These are phyloP conservation scores for Ochromonadaceae sp. DNA, from an alignment of 352 stramenopile species.

Conservation along the genomic window DNA sequence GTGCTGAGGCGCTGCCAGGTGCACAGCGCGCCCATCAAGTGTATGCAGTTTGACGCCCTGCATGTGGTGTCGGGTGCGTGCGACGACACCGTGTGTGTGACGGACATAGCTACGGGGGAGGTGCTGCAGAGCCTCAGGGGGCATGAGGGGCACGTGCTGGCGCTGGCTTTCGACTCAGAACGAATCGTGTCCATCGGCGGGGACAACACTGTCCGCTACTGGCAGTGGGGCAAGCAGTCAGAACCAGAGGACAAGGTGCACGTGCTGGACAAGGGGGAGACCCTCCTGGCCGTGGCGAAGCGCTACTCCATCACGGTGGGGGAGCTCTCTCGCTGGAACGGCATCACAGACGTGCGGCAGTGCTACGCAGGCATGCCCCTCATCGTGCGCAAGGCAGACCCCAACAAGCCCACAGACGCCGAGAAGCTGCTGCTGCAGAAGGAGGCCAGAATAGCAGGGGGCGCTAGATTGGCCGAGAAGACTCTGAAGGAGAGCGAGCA, in stretches of 20 bases:
- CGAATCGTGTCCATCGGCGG: conserved; percentile 25
- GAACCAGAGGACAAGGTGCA: conserved; percentile 29
- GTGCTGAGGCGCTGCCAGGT: conserved; percentile 34
- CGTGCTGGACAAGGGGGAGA: conserved; percentile 30
- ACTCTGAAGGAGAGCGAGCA: neutral
- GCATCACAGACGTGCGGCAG: conserved; percentile 27
- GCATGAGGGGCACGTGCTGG: conserved; percentile 33
- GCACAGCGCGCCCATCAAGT: conserved; percentile 34
- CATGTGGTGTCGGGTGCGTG: conserved; percentile 34
- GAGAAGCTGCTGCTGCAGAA: conserved; percentile 9
- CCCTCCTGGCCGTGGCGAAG: conserved; percentile 25
- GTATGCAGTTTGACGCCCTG: conserved; percentile 40
- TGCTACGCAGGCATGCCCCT: conserved; percentile 26
- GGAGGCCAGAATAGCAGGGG: neutral
- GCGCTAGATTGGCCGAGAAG: neutral
- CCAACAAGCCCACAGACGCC: conserved; percentile 28
- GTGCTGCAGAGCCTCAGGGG: conserved; percentile 37
- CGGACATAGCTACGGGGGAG: conserved; percentile 38
- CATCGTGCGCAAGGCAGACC: conserved; percentile 33
- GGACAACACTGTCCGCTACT: conserved; percentile 28
- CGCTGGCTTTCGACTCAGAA: conserved; percentile 37
- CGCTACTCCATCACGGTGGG: conserved; percentile 28
- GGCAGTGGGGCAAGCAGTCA: conserved; percentile 20
- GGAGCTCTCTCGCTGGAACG: conserved; percentile 35
- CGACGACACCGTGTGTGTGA: conserved; percentile 36